Conservation (phyloP, 2,329 filamentous ascomycete species). For the Diaporthe humulicola region DNA sequence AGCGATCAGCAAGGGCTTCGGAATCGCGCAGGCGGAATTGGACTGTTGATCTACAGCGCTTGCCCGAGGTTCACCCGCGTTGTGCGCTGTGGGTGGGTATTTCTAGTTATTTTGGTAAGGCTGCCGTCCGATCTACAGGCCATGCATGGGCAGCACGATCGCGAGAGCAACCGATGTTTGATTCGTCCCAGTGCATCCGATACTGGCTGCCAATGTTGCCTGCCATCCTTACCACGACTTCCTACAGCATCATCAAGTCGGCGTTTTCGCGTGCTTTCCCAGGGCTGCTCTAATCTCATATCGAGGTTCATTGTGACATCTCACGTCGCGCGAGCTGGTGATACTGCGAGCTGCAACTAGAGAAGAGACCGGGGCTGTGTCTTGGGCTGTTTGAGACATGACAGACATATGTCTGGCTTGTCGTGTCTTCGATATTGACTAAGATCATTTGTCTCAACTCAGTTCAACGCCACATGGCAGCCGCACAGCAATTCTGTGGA, state of each 20-base stretch:
- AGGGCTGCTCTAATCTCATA: neutral
- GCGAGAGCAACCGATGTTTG: conserved; percentile 7
- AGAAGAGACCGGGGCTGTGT: conserved; percentile 1
- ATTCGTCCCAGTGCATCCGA: conserved; percentile 18
- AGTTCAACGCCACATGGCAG: conserved; percentile 22
- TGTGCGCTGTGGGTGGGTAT: neutral
- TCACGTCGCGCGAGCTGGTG: conserved; percentile 6
- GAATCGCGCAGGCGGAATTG: conserved; percentile 7
- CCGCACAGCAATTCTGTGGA: neutral
- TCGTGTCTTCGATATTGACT: conserved; percentile 38
- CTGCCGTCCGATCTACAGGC: conserved; percentile 33
- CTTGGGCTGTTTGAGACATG: conserved; percentile 25
- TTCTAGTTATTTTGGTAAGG: conserved; percentile 10
- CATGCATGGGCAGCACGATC: conserved; percentile 27
- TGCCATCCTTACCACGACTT: conserved; percentile 1
- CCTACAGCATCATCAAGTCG: neutral
- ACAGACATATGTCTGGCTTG: conserved; percentile 29
- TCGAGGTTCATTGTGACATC: neutral
- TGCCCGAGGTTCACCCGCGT: conserved; percentile 26
- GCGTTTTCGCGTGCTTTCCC: neutral
- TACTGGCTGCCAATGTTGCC: conserved; percentile 18
- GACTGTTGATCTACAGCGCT: conserved; percentile 2
- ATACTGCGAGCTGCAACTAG: conserved; percentile 9
- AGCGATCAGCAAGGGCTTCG: conserved; percentile 26
- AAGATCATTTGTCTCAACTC: conserved; percentile 35